Evolutionary conservation across 257 asterid species (phyloP), one percentile per base, ranked within the genome.

Genomic region (Oldenlandia corymbosa): DNA sequence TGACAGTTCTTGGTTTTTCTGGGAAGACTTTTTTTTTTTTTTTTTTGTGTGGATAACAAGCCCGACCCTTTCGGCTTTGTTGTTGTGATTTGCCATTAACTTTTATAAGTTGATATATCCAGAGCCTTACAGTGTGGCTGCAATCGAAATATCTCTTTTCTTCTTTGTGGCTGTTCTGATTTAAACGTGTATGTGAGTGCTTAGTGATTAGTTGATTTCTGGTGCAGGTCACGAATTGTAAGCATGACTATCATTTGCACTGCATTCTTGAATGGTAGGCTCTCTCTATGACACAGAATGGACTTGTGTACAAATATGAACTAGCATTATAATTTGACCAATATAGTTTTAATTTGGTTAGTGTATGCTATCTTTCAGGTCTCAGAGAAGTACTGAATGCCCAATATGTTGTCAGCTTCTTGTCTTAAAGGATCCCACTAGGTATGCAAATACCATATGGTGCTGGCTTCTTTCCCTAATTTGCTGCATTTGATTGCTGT

Each of bases 251-350:
- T 80, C 95, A 87, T 78, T 72, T 87, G 69, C 95, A 87, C 52
- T 87, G 95, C 64, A 84, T 87, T 67, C 83, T 84, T 72, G 95
- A 84, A 68, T 87, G 95, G 91, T 87, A 72, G 9, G 78, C 64
- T 42, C 48, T 23, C 46, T 20, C 41, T 27, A 23, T 12, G 34
- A 61, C 26, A 52, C 41, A 5, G 12, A 54, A 48, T 65, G 27
- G 31, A 32, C 24, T 9, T 28, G 30, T 58, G 10, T 36, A 54
- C n/a, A 5, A 47, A 4, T 7, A n/a, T 49, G 5, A 16, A 27
- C 30, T 45, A 1, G 28, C 42, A 32, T 26, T 28, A 30, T 58
- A 12, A 1, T 18, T 60, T 43, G 47, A 18, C 10, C 10, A 46
- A 10, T 21, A 23, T 31, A 42, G n/a, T 32, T 31, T 49, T 41